A percentile compares a stretch with the other conserved stretches of the same genome.
Evolutionary conservation across 2,329 filamentous ascomycete species (phyloP).

Genomic region (Ustilaginoidea virens): DNA sequence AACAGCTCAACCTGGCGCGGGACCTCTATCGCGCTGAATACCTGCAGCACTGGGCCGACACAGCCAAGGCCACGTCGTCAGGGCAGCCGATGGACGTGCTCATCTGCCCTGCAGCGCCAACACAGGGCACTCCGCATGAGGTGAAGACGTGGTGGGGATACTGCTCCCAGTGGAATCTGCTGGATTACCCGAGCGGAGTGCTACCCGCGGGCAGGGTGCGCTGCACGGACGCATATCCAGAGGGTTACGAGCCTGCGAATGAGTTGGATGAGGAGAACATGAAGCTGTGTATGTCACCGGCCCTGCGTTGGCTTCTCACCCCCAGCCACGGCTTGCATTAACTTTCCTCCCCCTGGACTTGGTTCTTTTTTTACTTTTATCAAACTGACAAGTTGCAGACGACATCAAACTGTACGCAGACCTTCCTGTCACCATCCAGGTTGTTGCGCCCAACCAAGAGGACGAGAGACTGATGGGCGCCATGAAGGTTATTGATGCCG

Average conservation of each 20-base stretch:
- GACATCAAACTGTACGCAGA: constrained; percentile 6
- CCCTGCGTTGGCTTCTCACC: too few species aligned
- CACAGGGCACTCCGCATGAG: constrained; percentile 30
- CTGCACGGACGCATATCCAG: constrained; percentile 6
- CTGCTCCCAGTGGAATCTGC: constrained; percentile 50
- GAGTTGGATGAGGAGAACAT: constrained; percentile 8
- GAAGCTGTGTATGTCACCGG: constrained; percentile 6
- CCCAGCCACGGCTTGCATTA: too few species aligned
- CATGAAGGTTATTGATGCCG: constrained; percentile 6
- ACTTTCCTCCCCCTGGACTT: too few species aligned
- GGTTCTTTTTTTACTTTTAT: too few species aligned
- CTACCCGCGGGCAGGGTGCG: constrained; percentile 7
- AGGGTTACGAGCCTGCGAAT: constrained; percentile 5
- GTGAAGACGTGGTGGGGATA: constrained; percentile 43
- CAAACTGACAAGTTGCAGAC: too few species aligned
- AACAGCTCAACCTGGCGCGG: constrained; percentile 18
- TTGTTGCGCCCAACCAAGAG: constrained; percentile 7
- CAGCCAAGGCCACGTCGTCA: constrained; percentile 10
- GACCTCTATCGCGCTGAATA: constrained; percentile 24
- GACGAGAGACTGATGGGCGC: constrained; percentile 8
- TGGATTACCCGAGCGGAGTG: constrained; percentile 41
- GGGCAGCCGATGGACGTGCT: constrained; percentile 38
- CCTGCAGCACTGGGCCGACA: constrained; percentile 21
- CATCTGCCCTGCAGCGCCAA: constrained; percentile 41
- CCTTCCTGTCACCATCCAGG: constrained; percentile 8